Evolutionary conservation across 495 filamentous ascomycete species (phyloP).

Genomic region (Talaromyces thailandensis): DNA sequence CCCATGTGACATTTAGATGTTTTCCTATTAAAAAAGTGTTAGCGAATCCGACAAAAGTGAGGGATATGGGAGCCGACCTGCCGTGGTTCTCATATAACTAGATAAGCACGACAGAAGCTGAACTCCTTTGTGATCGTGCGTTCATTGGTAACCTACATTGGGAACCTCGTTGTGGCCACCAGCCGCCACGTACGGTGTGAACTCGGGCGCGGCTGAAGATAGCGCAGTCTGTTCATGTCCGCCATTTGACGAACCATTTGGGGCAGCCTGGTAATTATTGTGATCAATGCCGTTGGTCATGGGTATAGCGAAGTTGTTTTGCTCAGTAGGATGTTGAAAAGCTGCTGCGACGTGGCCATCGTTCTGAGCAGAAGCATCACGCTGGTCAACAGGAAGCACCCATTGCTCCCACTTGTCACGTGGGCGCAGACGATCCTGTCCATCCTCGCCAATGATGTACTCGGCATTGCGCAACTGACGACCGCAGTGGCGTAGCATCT

Average conservation of each 20-base stretch:
- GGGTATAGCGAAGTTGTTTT: constrained; percentile 17
- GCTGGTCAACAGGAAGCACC: constrained; percentile 55
- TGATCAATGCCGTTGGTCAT: constrained; percentile 23
- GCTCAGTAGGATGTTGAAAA: constrained; percentile 1
- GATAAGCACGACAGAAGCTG: constrained; percentile 37
- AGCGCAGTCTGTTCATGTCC: constrained; percentile 43
- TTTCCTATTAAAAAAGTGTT: constrained; percentile 33
- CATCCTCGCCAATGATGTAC: constrained; percentile 58
- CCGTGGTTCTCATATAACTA: constrained; percentile 14
- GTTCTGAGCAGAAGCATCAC: constrained; percentile 52
- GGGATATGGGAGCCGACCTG: constrained; percentile 16
- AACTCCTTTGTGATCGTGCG: constrained; percentile 44
- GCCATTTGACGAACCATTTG: constrained; percentile 27
- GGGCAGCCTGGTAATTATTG: constrained; percentile 9
- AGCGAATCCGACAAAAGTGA: constrained; percentile 41
- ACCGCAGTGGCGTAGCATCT: constrained; percentile 66
- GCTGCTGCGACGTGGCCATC: constrained; percentile 33
- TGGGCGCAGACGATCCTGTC: constrained; percentile 68
- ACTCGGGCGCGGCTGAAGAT: constrained; percentile 70
- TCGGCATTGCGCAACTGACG: constrained; percentile 62
- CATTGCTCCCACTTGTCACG: constrained; percentile 73
- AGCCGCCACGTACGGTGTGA: constrained; percentile 47
- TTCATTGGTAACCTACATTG: constrained; percentile 42
- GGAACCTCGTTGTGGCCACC: constrained; percentile 23
- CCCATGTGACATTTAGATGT: constrained; percentile 15